Evolutionary conservation across 257 asterid genomes (phyloP).

Genomic region (Solanum acaule): DNA sequence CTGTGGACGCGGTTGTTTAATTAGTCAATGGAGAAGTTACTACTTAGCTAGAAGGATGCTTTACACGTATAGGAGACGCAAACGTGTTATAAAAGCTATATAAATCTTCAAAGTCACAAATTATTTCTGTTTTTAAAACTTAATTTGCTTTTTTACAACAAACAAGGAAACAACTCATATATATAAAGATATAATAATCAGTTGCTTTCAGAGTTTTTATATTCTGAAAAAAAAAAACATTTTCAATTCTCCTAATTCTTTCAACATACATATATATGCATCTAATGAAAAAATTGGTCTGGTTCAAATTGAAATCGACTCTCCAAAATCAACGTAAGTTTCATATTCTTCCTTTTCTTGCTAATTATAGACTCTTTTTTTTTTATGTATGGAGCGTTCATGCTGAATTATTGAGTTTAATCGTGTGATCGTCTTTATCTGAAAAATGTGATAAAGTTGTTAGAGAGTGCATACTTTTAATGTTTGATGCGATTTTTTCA

Average conservation of each 20-base stretch:
- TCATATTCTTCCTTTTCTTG: background rate
- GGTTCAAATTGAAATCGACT: slow-evolving; percentile 15
- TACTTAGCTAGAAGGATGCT: background rate
- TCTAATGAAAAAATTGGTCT: slow-evolving; percentile 7
- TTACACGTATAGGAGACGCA: slow-evolving; percentile 28
- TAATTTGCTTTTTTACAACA: background rate
- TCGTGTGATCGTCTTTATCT: background rate
- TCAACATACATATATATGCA: slow-evolving; percentile 7
- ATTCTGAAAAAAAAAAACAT: background rate
- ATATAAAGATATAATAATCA: background rate
- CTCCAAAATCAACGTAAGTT: slow-evolving; percentile 28
- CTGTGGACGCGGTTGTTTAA: background rate
- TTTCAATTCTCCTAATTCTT: background rate
- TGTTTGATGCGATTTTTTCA: background rate
- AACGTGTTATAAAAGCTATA: background rate
- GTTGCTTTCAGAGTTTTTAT: background rate
- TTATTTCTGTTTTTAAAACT: background rate
- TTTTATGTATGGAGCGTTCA: background rate
- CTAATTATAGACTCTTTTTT: background rate
- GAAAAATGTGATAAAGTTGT: background rate
- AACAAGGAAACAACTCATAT: background rate
- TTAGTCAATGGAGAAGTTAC: background rate
- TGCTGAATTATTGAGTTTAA: background rate
- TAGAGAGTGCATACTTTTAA: background rate
- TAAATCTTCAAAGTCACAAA: background rate